Percentiles rank a stretch among this genome's conserved stretches.
Conservation (phyloP, 2,329 filamentous ascomycete genomes). For the Chaetomium globosum region DNA sequence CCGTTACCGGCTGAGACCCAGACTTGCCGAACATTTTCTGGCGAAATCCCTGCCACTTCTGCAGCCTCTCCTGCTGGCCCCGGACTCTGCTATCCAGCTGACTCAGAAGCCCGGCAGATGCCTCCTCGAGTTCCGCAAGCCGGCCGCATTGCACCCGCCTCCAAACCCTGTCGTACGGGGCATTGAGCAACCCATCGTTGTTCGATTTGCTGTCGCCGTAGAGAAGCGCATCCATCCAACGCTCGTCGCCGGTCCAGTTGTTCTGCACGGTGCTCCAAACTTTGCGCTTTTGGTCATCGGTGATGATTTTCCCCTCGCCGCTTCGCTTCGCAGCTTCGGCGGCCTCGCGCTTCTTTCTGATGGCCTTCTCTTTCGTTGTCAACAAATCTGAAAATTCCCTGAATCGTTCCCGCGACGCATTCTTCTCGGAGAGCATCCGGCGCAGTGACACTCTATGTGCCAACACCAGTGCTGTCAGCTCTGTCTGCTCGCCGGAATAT, state of each 20-base stretch:
- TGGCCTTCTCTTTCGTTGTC: conserved; percentile 61
- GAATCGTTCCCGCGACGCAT: conserved; percentile 61
- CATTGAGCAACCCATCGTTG: conserved; percentile 65
- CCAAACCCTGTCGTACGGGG: conserved; percentile 73
- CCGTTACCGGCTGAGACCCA: conserved; percentile 33
- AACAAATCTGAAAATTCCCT: conserved; percentile 66
- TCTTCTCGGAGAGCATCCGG: conserved; percentile 61
- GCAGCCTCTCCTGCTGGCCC: conserved; percentile 67
- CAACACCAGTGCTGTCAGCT: conserved; percentile 68
- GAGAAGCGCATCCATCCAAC: conserved; percentile 72
- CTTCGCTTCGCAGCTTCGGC: conserved; percentile 42
- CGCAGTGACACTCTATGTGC: conserved; percentile 71
- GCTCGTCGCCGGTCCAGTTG: conserved; percentile 77
- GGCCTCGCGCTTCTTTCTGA: conserved; percentile 58
- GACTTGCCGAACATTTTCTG: conserved; percentile 49
- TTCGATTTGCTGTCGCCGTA: conserved; percentile 62
- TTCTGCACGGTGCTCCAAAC: conserved; percentile 65
- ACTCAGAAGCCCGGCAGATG: conserved; percentile 60
- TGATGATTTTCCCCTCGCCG: conserved; percentile 41
- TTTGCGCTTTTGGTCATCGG: conserved; percentile 50
- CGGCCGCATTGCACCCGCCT: conserved; percentile 62
- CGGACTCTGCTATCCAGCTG: conserved; percentile 70
- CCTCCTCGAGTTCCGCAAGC: conserved; percentile 59
- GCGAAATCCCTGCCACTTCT: conserved; percentile 73
- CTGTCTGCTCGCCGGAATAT: conserved; percentile 56